Conservation (phyloP, 768 basidiomycete species). For the Pleurotus cornucopiae region DNA sequence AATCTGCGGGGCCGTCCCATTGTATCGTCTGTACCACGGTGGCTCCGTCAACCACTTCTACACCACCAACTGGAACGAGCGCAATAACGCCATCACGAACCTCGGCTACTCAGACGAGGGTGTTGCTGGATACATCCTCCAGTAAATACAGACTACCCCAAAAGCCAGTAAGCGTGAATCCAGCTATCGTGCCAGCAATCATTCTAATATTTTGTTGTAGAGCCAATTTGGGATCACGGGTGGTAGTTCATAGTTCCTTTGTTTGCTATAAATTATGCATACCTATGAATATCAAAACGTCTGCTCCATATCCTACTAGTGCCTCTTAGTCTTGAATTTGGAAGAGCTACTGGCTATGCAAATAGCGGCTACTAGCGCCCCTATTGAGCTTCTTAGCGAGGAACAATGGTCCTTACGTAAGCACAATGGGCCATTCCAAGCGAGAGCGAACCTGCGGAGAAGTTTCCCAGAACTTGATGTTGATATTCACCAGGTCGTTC, state of each 20-base stretch:
- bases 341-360: background rate
- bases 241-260: background rate
- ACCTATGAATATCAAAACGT: background rate
- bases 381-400: background rate
- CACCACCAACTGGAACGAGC: conserved; percentile 6
- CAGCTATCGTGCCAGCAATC: no score
- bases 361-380: background rate
- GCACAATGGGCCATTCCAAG: background rate
- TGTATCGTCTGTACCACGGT: conserved; percentile 7
- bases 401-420: background rate
- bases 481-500: conserved; percentile 3
- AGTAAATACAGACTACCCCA: background rate
- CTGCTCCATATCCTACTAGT: background rate
- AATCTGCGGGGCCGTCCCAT: background rate
- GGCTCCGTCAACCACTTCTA: conserved; percentile 6
- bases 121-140: conserved; percentile 8
- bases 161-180: background rate
- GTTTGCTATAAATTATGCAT: background rate
- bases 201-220: background rate
- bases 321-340: background rate
- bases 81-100: conserved; percentile 1
- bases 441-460: background rate
- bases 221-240: background rate
- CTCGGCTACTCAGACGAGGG: conserved; percentile 9
- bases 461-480: background rate